Conservation (phyloP, 768 basidiomycete genomes). For the Psilocybe azurescens region DNA sequence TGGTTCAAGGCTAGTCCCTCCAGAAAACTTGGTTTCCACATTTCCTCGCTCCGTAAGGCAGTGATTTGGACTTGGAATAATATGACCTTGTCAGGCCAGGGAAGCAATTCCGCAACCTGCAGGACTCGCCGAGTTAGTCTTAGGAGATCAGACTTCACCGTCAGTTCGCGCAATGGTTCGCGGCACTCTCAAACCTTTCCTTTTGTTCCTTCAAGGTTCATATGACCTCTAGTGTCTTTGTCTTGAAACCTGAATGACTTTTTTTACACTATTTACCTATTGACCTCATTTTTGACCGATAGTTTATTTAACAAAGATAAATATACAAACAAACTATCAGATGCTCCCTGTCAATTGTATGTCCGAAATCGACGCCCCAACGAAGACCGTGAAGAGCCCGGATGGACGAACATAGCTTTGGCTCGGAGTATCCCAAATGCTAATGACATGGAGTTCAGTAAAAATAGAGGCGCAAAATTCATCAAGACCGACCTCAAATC, state of each 20-base stretch:
- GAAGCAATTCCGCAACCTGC: slow-evolving; percentile 93
- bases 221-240: too few relatives aligned
- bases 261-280: too few relatives aligned
- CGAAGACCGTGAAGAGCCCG: slow-evolving; percentile 56
- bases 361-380: slow-evolving; percentile 58
- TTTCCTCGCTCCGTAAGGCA: slow-evolving; percentile 66
- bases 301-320: neutral
- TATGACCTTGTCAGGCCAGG: slow-evolving; percentile 84
- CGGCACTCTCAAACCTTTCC: slow-evolving; percentile 80
- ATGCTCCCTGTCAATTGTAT: slow-evolving; percentile 44
- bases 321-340: slow-evolving; percentile 9
- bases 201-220: neutral
- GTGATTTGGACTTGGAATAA: slow-evolving; percentile 80
- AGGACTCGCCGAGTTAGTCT: slow-evolving; percentile 91
- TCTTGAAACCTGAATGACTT: too few relatives aligned
- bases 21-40: slow-evolving; percentile 92
- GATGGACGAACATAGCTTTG: slow-evolving; percentile 56
- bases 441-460: slow-evolving; percentile 20
- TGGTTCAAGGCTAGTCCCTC: slow-evolving; percentile 94
- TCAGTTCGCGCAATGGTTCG: slow-evolving; percentile 84
- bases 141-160: slow-evolving; percentile 86
- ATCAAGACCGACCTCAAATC: slow-evolving; percentile 48
- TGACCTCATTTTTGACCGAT: too few relatives aligned
- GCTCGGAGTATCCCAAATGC: slow-evolving; percentile 57
- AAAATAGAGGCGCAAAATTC: neutral